Base-by-base conservation (phyloP, 2,329 filamentous ascomycete species). In the Magnaporthiopsis rhizophila region DNA sequence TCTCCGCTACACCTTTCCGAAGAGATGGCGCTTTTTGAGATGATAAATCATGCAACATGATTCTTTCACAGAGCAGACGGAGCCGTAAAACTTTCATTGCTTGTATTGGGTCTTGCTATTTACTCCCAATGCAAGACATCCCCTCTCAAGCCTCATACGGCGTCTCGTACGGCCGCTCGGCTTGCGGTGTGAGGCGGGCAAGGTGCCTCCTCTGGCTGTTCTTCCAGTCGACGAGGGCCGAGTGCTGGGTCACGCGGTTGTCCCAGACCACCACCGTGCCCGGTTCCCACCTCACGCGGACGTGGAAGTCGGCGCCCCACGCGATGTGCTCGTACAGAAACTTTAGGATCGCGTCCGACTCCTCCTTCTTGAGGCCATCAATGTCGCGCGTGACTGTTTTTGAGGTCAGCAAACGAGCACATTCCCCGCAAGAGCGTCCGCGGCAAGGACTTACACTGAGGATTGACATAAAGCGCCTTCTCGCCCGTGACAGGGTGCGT, bases 231-330 rank as follows among this genome's bases (percentile, higher is more conserved):
- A 94, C 79, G 56, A 94, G 78, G 2, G 91, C 91, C 8, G 89
- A 89, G 74, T 96, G 91, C 69, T 86, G 83, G 12, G 89, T 92
- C 0, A 93, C 85, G 38, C 91, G 82, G 78, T 94, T 95, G 74
- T 95, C 91, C 91, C 91, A 96, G 0, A 94, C 86, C 2, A 95
- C 89, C 1, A 96, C 91, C 0, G 90, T 94, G n/a, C 86, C 84
- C 58, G 86, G 81, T 69, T 86, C 86, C 91, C 91, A 96, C 74
- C 88, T 89, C 62, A 96, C 82, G 30, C 90, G 83, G 6, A 82
- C 82, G 69, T 93, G 90, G 73, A 92, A 85, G 71, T 92, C 89
- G 62, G 88, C 85, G 26, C 88, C 88, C 57, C 84, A 82, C 0
- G 87, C 88, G 63, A 92, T 86, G 71, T 92, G 90, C 71, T 91